Evolutionary conservation across 306 rosid species (phyloP).

Genomic region (Fragaria iinumae): DNA sequence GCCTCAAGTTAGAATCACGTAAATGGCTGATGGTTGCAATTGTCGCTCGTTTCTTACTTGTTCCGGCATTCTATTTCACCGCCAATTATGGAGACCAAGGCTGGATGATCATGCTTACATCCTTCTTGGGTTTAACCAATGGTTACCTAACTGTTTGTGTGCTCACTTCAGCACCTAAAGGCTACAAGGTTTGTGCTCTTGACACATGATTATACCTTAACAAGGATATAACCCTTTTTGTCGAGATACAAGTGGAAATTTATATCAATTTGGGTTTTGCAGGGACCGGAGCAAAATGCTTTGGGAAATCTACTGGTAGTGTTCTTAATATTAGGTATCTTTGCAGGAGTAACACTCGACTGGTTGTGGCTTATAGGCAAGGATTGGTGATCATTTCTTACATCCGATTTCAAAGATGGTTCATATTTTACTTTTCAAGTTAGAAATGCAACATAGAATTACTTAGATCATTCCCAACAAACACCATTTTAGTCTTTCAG

Average conservation of each 20-base stretch:
- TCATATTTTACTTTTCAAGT: neutral
- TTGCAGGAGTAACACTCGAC: conserved; percentile 81
- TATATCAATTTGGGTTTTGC: conserved; percentile 3
- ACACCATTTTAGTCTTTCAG: neutral
- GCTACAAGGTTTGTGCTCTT: conserved; percentile 62
- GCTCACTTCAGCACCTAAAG: conserved; percentile 84
- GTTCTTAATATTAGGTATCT: conserved; percentile 70
- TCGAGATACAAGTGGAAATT: neutral
- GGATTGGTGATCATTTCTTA: conserved; percentile 57
- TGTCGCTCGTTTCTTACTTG: conserved; percentile 52
- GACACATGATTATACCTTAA: neutral
- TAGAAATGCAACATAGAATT: neutral
- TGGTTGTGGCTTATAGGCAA: conserved; percentile 97
- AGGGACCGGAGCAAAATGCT: conserved; percentile 99
- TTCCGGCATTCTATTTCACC: conserved; percentile 83
- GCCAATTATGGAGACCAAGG: conserved; percentile 79
- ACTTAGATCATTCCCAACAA: neutral
- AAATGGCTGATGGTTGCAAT: conserved; percentile 40
- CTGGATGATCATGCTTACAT: conserved; percentile 82
- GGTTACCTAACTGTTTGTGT: conserved; percentile 87
- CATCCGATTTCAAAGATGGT: neutral
- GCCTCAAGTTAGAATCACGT: conserved; percentile 57
- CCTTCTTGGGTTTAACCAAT: conserved; percentile 70
- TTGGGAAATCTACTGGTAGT: conserved; percentile 80
- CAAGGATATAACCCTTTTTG: neutral